Percentiles rank a stretch among this genome's conserved stretches.
These are phyloP conservation scores for Aleurites moluccanus DNA, from an alignment of 441 rosid species.

Conservation along the genomic window DNA sequence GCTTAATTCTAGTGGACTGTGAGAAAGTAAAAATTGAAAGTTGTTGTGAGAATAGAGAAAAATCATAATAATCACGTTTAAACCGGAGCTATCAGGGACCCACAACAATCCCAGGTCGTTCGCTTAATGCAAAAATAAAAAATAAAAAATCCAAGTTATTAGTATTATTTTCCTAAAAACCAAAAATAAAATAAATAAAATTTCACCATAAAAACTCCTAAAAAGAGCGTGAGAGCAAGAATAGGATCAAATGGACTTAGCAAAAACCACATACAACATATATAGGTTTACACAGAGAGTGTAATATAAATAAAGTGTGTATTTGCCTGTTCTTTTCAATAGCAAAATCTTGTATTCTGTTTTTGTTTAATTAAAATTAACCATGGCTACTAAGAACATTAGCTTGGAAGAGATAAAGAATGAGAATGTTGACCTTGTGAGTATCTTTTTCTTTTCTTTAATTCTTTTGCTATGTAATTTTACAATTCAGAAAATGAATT, in stretches of 20 bases:
- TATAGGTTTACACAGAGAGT: background rate
- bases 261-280: background rate
- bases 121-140: background rate
- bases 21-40: background rate
- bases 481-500: no score
- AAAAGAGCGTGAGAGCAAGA: constrained; percentile 9
- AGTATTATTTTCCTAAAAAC: no score
- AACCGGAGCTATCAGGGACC: background rate
- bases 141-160: no score
- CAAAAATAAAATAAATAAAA: background rate
- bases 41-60: background rate
- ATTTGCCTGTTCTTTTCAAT: background rate
- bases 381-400: constrained; percentile 26
- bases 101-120: background rate
- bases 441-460: constrained; percentile 8
- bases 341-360: no score
- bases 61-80: background rate
- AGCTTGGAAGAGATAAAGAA: constrained; percentile 75
- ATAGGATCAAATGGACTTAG: constrained; percentile 11
- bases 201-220: background rate
- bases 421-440: constrained; percentile 74
- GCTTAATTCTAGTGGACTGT: background rate
- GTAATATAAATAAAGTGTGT: background rate
- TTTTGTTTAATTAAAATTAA: no score
- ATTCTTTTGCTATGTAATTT: background rate